phyloP scores from a whole-genome alignment of 2,329 filamentous ascomycete species.

The Paradendryphiella salina region DNA sequence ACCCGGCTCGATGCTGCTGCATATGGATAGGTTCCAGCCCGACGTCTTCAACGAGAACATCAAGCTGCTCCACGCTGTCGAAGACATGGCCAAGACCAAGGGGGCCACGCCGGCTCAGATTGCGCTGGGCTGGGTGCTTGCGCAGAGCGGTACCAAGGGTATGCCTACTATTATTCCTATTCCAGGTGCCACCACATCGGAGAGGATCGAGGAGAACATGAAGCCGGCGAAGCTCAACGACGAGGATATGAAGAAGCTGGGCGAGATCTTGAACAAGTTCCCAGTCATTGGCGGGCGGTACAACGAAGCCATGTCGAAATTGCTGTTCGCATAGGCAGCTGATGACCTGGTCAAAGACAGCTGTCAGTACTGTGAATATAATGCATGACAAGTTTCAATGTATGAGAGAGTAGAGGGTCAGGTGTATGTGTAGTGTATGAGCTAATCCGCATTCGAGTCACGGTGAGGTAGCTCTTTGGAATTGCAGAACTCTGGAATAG shows the following conservation, averaged over 20 bases:
- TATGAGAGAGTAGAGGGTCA: constrained; percentile 44
- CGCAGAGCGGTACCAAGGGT: constrained; percentile 56
- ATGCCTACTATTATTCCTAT: constrained; percentile 67
- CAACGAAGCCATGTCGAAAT: constrained; percentile 8
- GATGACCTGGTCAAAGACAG: background rate
- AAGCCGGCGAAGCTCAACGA: constrained; percentile 57
- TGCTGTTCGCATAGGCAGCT: constrained; percentile 17
- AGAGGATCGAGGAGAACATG: constrained; percentile 64
- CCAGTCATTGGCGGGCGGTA: constrained; percentile 51
- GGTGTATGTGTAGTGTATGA: constrained; percentile 51
- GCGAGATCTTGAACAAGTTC: constrained; percentile 55
- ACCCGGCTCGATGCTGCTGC: constrained; percentile 56
- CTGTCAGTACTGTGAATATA: constrained; percentile 18
- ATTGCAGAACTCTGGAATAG: constrained; percentile 56
- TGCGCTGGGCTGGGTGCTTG: constrained; percentile 65
- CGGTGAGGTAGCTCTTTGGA: constrained; percentile 46
- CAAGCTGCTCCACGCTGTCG: constrained; percentile 62
- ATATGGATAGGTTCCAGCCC: constrained; percentile 63
- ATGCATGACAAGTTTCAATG: constrained; percentile 2
- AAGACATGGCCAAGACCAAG: constrained; percentile 63
- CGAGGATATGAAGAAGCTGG: constrained; percentile 57
- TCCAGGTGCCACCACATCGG: constrained; percentile 63
- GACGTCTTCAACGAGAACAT: constrained; percentile 69
- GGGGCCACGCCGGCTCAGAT: constrained; percentile 64
- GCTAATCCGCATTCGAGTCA: constrained; percentile 50